Base-by-base conservation (phyloP, 306 rosid genomes). In the Pterocarpus macrocarpus region DNA sequence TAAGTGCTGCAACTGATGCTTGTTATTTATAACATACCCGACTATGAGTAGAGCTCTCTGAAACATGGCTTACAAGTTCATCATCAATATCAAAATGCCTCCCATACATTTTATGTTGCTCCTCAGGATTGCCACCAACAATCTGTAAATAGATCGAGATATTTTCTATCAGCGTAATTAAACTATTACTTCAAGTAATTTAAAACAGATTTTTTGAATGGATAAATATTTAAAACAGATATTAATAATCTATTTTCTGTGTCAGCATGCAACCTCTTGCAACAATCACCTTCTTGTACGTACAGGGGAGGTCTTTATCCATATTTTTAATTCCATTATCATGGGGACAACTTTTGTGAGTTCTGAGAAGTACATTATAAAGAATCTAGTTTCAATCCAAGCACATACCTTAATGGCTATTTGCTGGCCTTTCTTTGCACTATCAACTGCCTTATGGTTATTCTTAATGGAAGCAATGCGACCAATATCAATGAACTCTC, bases 371-470 rank as follows among this genome's bases (percentile, higher is more conserved):
- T 61, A 35, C 35, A 50, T 53, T 41, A 28, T 1, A 4, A 61
- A 82, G 45, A n/a, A 30, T 77, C 16, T 69, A 74, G 10, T 72
- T 68, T 77, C 75, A 17, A 62, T 47, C 43, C 16, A 71, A 35
- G 44, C 52, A 49, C 83, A 55, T 86, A 95, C 99, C 99, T 95
- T 93, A 76, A 95, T 92, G 73, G 97, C 99, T 14, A 92, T 92
- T 86, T 81, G 79, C 82, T 82, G 94, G 76, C 99, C 99, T 81
- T 89, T 95, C 89, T 93, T 95, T 9, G 99, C 98, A 44, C 47
- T 77, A 83, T 95, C 97, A 81, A 95, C 98, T 43, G 99, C 90
- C 83, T 90, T 92, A 73, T 93, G 91, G 84, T 95, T 95, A 79
- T 91, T 93, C 84, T 93, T 97, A 49, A 95, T 90, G 28, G 98